Percentiles rank a stretch among this genome's conserved stretches.
These are phyloP conservation scores for Xylariales sp. DNA, from an alignment of 2,329 filamentous ascomycete species.

Conservation along the genomic window DNA sequence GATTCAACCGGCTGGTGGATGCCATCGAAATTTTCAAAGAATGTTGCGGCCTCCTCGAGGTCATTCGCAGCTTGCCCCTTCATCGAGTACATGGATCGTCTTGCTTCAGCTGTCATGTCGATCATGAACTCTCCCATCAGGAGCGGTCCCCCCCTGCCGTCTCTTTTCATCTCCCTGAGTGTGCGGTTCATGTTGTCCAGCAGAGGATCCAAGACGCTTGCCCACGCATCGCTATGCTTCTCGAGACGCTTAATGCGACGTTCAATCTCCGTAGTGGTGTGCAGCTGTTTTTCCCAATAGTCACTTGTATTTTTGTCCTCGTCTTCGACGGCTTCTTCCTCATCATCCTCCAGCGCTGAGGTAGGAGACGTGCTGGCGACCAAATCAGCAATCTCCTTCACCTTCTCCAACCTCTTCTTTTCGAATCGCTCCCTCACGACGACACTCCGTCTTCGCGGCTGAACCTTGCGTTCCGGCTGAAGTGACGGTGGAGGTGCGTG, in stretches of 20 bases:
- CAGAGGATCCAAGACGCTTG: slow-evolving; percentile 11
- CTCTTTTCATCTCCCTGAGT: slow-evolving; percentile 12
- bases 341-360: neutral
- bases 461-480: neutral
- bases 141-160: slow-evolving; percentile 6
- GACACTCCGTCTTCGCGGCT: slow-evolving; percentile 4
- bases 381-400: slow-evolving; percentile 13
- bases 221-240: slow-evolving; percentile 14
- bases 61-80: neutral
- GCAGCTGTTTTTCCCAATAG: neutral
- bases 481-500: neutral
- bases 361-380: slow-evolving; percentile 10
- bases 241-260: slow-evolving; percentile 12
- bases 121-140: slow-evolving; percentile 8
- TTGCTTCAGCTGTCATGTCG: slow-evolving; percentile 7
- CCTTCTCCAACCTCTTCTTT: slow-evolving; percentile 12
- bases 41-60: neutral
- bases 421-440: slow-evolving; percentile 12
- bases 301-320: neutral
- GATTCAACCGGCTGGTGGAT: no score
- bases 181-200: slow-evolving; percentile 16
- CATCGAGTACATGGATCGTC: slow-evolving; percentile 1
- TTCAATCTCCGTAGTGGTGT: slow-evolving; percentile 11
- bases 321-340: neutral
- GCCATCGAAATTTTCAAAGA: slow-evolving; percentile 9